Base-by-base conservation (phyloP, 2,329 filamentous ascomycete genomes). In the Microcera coccophila region DNA sequence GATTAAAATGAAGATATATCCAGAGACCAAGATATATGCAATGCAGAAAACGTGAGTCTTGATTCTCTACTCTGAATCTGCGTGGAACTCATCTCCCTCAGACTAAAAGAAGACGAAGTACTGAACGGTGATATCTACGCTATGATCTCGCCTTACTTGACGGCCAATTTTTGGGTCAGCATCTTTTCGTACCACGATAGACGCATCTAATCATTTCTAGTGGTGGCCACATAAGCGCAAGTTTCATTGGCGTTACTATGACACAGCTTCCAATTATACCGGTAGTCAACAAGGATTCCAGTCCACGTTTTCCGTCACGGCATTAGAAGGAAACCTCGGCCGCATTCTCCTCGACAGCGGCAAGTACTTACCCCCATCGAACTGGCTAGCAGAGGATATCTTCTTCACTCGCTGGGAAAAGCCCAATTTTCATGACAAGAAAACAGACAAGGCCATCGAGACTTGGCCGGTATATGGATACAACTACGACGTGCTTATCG, bases 401-500 rank as follows among this genome's bases (percentile, higher is more conserved):
- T 73, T 75, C 52, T 76, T 76, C 51, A 58, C 58, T 4, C 56
- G 69, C 5, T 76, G 73, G 73, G 64, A 66, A n/a, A 62, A 64
- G 38, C 73, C 73, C 42, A 76, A 76, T 60, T 76, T 76, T 60
- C 72, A 63, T 45, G 72, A 76, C 44, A 76, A 75, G 63, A 64
- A 60, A 12, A 75, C 69, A 21, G 63, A 72, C 57, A 41, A 62
- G 39, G 48, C 61, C n/a, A 68, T 76, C 42, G 53, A 52, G 0
- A 48, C 62, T 3, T 76, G 72, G 71, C 73, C 73, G 14, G 73
- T 76, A 19, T 74, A 74, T 48, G 73, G 73, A 10, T 75, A 69
- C 65, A 74, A 75, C 60, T 74, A 76, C 52, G 73, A 76, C 52
- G 71, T 76, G 9, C 62, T 76, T 12, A 76, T 76, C 44, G 73